Percentiles rank a stretch among this genome's conserved stretches.
Conservation (phyloP, 2,329 filamentous ascomycete genomes). For the Hypoxylon sp. region DNA sequence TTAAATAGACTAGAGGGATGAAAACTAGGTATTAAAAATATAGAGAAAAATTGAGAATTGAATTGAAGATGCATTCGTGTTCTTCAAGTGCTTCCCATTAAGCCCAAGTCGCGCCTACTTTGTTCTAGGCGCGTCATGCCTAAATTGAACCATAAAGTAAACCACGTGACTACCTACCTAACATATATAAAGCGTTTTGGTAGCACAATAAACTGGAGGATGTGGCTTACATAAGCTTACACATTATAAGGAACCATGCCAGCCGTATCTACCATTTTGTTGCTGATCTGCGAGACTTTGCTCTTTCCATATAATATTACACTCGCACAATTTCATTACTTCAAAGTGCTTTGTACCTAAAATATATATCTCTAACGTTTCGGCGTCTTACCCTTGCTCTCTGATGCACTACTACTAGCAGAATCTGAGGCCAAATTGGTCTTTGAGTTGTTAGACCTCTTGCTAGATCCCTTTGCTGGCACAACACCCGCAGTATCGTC, state of each 20-base stretch:
- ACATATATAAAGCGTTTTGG: background rate
- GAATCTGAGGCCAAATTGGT: conserved; percentile 41
- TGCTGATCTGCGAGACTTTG: conserved; percentile 6
- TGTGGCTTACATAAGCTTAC: background rate
- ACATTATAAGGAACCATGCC: conserved; percentile 5
- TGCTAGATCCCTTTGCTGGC: conserved; percentile 34
- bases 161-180: conserved; percentile 36
- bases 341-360: background rate
- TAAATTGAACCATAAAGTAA: conserved; percentile 9
- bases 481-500: conserved; percentile 64
- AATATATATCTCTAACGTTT: conserved; percentile 31
- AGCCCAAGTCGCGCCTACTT: conserved; percentile 29
- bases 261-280: background rate
- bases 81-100: conserved; percentile 6
- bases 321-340: conserved; percentile 20
- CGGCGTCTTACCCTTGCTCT: conserved; percentile 39
- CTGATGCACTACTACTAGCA: conserved; percentile 44
- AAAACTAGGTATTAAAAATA: background rate
- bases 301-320: conserved; percentile 12
- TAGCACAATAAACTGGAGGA: background rate
- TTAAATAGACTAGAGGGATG: conserved; percentile 2
- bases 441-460: conserved; percentile 38
- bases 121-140: conserved; percentile 33
- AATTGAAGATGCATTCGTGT: conserved; percentile 10
- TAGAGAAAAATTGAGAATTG: background rate